Base-by-base conservation (phyloP, 202 grass and related monocot genomes). In the Zizania palustris region DNA sequence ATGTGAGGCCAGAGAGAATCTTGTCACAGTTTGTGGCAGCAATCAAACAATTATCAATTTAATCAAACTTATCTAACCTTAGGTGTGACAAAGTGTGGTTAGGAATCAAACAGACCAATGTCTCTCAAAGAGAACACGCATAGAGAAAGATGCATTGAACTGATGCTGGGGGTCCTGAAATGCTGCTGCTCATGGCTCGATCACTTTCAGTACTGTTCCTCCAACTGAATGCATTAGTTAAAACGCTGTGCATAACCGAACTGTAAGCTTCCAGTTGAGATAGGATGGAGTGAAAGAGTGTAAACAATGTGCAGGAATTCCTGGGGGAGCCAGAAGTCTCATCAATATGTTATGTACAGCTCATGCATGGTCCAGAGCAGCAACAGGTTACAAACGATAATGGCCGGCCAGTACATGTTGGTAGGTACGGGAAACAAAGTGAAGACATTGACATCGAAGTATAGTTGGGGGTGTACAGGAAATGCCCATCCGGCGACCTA, bases 281-380 rank as follows among this genome's bases (percentile, higher is more conserved):
- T 49, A 11, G 10, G 34, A 66, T 11, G 13, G 28, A 28, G 3
- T 34, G 22, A 39, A 15, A 50, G 14, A 63, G 18, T 2, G 10
- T 13, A 50, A 49, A 12, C 42, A 68, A 7, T 41, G 50, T 28
- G 9, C 11, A 76, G 3, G 18, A 41, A 49, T 11, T 36, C 16
- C 14, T 41, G 69, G 55, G 36, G 45, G 69, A 34, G 45, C 8
- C 66, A 67, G 4, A 63, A 60, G 43, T 34, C 9, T 14, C 61
- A 21, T 44, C 6, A 50, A 46, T 46, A 79, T 37, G 19, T 73
- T 63, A 75, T 75, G 65, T 88, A 88, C 86, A 84, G 40, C n/a
- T 19, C 35, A 88, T 40, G 19, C 4, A 88, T 58, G 56, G 64
- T 84, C 82, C 80, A 75, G 38, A 71, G 71, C 48, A 84, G 62